Evolutionary conservation across 306 rosid genomes (phyloP).

Genomic region (Dicorynia guianensis): DNA sequence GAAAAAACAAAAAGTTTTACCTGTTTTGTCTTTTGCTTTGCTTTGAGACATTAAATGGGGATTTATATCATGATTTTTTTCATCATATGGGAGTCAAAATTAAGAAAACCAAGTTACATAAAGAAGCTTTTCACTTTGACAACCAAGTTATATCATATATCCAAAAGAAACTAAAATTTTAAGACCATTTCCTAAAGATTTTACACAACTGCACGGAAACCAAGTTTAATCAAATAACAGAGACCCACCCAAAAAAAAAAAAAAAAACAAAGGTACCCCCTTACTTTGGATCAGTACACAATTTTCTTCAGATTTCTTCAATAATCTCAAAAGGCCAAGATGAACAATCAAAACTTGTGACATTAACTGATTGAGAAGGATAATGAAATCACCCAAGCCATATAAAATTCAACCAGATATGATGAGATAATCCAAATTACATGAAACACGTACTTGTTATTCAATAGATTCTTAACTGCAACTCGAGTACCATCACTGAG

Average conservation of each 20-base stretch:
- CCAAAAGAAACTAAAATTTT: conserved; percentile 16
- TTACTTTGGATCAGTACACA: conserved; percentile 9
- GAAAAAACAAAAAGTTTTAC: neutral
- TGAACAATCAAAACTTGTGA: conserved; percentile 31
- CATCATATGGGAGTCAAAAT: neutral
- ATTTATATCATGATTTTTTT: neutral
- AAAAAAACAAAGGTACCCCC: neutral
- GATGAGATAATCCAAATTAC: neutral
- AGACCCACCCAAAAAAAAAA: conserved; percentile 19
- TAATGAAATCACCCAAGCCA: neutral
- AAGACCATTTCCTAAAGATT: conserved; percentile 1
- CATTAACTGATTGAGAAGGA: neutral
- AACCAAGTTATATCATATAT: conserved; percentile 7
- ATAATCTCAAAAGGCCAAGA: conserved; percentile 13
- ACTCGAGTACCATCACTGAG: conserved; percentile 75
- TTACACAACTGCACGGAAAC: conserved; percentile 17
- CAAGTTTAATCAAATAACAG: conserved; percentile 26
- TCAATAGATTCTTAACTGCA: conserved; percentile 94
- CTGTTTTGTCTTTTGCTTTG: neutral
- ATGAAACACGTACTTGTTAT: conserved; percentile 66
- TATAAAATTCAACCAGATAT: neutral
- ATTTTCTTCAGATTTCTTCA: conserved; percentile 28
- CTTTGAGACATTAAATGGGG: neutral
- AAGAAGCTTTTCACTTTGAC: neutral
- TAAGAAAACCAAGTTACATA: conserved; percentile 16